Evolutionary conservation across 805 yeast species (phyloP), one percentile per base, ranked within the genome.

Genomic region (Cyberlindnera bimundalis): DNA sequence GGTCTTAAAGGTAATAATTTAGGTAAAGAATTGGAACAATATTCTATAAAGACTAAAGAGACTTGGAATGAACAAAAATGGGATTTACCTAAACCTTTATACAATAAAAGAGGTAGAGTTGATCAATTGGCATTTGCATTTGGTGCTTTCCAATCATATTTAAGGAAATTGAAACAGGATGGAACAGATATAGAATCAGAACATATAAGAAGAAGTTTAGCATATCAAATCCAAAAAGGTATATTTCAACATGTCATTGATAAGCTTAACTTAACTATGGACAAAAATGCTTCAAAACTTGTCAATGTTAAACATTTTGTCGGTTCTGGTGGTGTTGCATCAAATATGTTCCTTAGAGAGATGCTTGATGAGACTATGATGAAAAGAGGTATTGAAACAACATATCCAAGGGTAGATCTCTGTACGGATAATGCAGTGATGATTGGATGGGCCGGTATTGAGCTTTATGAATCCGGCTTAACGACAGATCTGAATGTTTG

Each of bases 371-470:
- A 55, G 1, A 67, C 69, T 4, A 60, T 78, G n/a, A 38, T 61
- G 4, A 21, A 33, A 18, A 51, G 32, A 46, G 61, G 35, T 50
- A 53, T 68, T 53, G 51, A 58, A 1, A 76, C 80, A 33, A 76
- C 76, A 48, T 87, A 79, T 52, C 96, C 97, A 0, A 79, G 76
- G 16, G 66, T 79, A 2, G 62, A 71, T 2, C 65, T 89, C 45
- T 93, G 99, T 58, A 88, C 97, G 0, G 99, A 93, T 56, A 93
- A 93, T 60, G 96, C 97, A 0, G 77, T 88, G 2, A 93, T 93
- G 99, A 93, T 93, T 38, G 99, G 96, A 1, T 87, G 95, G 80
- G 96, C 98, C 0, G 99, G 97, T 0, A 86, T 91, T 8, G 96
- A 91, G 59, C 63, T 90, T 15, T 83, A 66, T 56, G 96, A 89